Evolutionary conservation across 495 filamentous ascomycete genomes (phyloP).

Genomic region (Podospora didyma): DNA sequence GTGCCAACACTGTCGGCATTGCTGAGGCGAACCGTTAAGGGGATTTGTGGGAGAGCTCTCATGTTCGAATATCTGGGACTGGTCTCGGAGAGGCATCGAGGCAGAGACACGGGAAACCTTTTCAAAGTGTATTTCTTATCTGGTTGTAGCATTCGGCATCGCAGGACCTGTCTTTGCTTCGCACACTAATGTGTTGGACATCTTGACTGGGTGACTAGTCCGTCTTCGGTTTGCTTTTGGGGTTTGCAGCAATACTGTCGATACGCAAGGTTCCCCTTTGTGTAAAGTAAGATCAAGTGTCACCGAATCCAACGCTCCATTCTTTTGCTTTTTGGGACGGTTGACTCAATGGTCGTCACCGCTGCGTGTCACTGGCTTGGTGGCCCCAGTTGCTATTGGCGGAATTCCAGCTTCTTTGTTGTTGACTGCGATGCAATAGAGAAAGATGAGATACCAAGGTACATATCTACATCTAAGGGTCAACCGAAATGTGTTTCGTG

Average conservation of each 20-base stretch:
- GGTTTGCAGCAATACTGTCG: background rate
- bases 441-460: no score
- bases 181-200: background rate
- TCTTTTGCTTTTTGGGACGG: no score
- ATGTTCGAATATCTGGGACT: background rate
- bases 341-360: no score
- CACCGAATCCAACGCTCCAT: background rate
- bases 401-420: no score
- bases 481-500: no score
- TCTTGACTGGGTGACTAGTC: background rate
- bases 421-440: no score
- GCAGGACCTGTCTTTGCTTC: background rate
- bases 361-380: no score
- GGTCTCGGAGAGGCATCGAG: background rate
- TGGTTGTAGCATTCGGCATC: constrained; percentile 2
- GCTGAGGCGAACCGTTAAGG: constrained; percentile 65
- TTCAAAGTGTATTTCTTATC: constrained; percentile 9
- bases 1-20: constrained; percentile 78
- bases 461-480: no score
- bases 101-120: background rate
- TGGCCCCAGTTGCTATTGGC: no score
- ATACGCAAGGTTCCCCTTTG: constrained; percentile 10
- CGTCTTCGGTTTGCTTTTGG: background rate
- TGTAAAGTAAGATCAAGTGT: constrained; percentile 13
- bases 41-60: background rate